Conservation (phyloP, 768 basidiomycete genomes). For the Suillus tomentosus region DNA sequence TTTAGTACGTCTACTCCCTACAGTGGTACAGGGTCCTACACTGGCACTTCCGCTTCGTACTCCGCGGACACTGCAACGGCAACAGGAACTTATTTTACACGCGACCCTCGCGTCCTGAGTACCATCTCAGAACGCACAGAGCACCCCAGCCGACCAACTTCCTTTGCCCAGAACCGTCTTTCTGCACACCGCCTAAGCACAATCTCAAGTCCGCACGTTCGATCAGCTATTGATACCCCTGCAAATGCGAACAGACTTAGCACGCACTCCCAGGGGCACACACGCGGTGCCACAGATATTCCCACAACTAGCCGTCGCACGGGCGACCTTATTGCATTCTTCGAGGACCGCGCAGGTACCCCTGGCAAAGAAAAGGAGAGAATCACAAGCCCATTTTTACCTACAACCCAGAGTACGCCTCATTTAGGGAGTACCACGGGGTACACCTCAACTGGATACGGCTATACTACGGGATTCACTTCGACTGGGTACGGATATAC, state of each 20-base stretch:
- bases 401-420: slow-evolving; percentile 42
- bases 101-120: slow-evolving; percentile 58
- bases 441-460: slow-evolving; percentile 37
- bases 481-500: slow-evolving; percentile 29
- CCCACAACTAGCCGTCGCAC: slow-evolving; percentile 57
- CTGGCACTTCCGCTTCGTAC: slow-evolving; percentile 35
- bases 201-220: slow-evolving; percentile 33
- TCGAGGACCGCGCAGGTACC: slow-evolving; percentile 54
- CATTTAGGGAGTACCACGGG: slow-evolving; percentile 38
- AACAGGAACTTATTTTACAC: slow-evolving; percentile 40
- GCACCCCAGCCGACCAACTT: slow-evolving; percentile 60
- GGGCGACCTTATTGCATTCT: slow-evolving; percentile 73
- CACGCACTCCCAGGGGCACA: slow-evolving; percentile 4
- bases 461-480: slow-evolving; percentile 23
- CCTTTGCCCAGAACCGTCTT: slow-evolving; percentile 25
- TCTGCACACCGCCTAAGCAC: slow-evolving; percentile 8
- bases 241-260: slow-evolving; percentile 1
- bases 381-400: slow-evolving; percentile 37
- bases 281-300: slow-evolving; percentile 28
- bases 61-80: slow-evolving; percentile 19
- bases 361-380: slow-evolving; percentile 53
- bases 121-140: slow-evolving; percentile 81
- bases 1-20: slow-evolving; percentile 31
- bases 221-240: slow-evolving; percentile 32
- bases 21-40: slow-evolving; percentile 30